Base-by-base conservation (phyloP, 768 basidiomycete species). In the Amanita phalloides region DNA sequence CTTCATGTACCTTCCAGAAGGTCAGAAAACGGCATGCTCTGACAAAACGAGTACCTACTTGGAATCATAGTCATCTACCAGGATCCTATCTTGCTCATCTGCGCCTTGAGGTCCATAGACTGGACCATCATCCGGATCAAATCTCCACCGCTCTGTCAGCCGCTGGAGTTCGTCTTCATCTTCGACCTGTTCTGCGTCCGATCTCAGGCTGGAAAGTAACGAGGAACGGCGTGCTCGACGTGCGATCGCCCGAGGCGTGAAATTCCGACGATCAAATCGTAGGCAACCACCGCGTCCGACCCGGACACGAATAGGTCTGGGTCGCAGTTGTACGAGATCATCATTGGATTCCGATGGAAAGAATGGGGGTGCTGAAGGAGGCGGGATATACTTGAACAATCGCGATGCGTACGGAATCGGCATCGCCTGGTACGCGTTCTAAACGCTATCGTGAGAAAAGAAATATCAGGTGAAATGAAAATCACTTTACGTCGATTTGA, bases 201-300 rank as follows among this genome's bases (percentile, higher is more conserved):
- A 60, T 13, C 56, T 56, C 49, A 58, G 36, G 43, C 56, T 46
- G 45, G 59, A 28, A 11, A 57, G 58, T 46, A 68, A 64, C 9
- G 70, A 51, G 6, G 65, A 57, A 1, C 66, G 65, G 1, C 64
- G 67, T 0, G 55, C 59, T 23, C 49, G 45, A 2, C 56, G 54
- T 36, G 21, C 56, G 28, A 63, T 55, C 13, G 58, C 48, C 62
- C 64, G 55, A 61, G 61, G 56, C 13, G 42, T 49, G 39, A 66
- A 57, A 53, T 70, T 65, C 11, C 84, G 78, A 45, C 95, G 78
- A 67, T 96, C 92, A 14, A 95, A 58, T 55, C 81, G 70, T 11
- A 83, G 62, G 26, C 89, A 78, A 3, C 94, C 94, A 32, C 87
- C 89, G 50, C 95, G 87, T 1, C 92, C 92, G 52, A 76, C 66